These are phyloP conservation scores for Celoporthe dispersa DNA, from an alignment of 2,329 filamentous ascomycete species.

Conservation along the genomic window DNA sequence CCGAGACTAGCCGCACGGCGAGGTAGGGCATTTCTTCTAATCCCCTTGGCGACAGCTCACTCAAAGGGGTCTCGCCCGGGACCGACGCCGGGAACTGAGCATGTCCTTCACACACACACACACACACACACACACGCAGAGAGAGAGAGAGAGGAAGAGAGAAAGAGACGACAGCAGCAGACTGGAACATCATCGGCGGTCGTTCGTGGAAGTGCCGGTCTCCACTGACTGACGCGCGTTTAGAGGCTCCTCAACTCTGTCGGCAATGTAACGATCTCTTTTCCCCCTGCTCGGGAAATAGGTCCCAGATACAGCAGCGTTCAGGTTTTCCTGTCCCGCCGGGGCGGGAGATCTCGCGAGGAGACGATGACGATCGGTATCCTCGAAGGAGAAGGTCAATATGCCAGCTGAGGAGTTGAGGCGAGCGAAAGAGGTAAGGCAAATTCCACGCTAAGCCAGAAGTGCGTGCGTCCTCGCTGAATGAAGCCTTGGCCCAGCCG, in stretches of 20 bases:
- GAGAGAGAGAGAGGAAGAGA: too few species aligned
- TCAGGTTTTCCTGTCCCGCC: conserved; percentile 1
- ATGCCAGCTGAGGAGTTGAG: conserved; percentile 27
- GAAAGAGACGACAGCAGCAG: too few species aligned
- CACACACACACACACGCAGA: too few species aligned
- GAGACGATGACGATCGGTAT: neutral
- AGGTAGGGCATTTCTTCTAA: neutral
- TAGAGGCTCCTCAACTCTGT: conserved; percentile 19
- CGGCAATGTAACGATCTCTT: conserved; percentile 11
- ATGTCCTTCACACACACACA: too few species aligned
- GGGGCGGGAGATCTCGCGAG: neutral
- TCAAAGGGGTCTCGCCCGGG: neutral
- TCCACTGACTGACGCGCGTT: conserved; percentile 26
- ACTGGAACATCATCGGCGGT: conserved; percentile 11
- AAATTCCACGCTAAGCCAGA: conserved; percentile 18
- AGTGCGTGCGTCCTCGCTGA: conserved; percentile 12
- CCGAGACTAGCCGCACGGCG: conserved; percentile 1
- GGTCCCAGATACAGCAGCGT: neutral
- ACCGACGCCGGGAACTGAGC: neutral
- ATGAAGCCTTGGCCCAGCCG: conserved; percentile 1
- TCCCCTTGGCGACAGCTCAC: neutral
- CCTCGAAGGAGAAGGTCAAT: conserved; percentile 20
- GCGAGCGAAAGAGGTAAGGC: conserved; percentile 23
- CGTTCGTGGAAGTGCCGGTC: conserved; percentile 25
- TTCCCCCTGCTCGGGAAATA: conserved; percentile 7